Base-by-base conservation (phyloP, 2,329 filamentous ascomycete genomes). In the Aspergillus proliferans region DNA sequence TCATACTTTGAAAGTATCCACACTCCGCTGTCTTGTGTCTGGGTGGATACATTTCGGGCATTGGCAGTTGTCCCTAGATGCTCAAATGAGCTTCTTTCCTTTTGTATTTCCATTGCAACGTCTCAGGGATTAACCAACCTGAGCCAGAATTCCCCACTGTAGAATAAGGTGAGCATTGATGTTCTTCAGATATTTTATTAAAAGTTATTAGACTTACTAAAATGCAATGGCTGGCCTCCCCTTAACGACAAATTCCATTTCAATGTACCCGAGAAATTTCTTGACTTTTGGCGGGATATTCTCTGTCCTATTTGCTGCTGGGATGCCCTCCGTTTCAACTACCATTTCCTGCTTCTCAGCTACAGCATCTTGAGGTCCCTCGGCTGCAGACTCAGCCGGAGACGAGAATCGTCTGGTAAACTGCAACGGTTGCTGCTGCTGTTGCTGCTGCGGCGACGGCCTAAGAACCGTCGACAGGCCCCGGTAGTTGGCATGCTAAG, bases 61-160 rank as follows among this genome's bases (percentile, higher is more conserved):
- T 50, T 82, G 84, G 61, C 87, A 91, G 60, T 88, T 86, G 58
- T 90, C 86, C 53, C 86, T 84, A 65, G 18, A 8, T 36, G 21
- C 14, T 60, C 54, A 57, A n/a, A 14, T 28, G 43, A 43, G 41
- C n/a, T 22, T 28, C 14, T 24, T 26, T 33, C 28, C 12, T 12
- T 28, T 34, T 33, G 10, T 10, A 12, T 26, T 43, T 15, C 18
- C 26, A 30, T 30, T 30, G 10, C 4, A 30, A 30, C 26, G 15
- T 39, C 14, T 7, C 14, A 43, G 22, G 22, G 22, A 22, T 6
- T 22, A 22, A 46, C 34, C 22, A 21, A 57, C 54, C 59, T 58
- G 7, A 62, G 47, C 18, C 54, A 57, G 28, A 57, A 53, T 18
- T 36, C 48, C 6, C 57, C 56, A 45, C 59, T 60, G 19, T 28